These are phyloP conservation scores for Colletotrichum trifolii DNA, from an alignment of 2,329 filamentous ascomycete species.

Conservation along the genomic window DNA sequence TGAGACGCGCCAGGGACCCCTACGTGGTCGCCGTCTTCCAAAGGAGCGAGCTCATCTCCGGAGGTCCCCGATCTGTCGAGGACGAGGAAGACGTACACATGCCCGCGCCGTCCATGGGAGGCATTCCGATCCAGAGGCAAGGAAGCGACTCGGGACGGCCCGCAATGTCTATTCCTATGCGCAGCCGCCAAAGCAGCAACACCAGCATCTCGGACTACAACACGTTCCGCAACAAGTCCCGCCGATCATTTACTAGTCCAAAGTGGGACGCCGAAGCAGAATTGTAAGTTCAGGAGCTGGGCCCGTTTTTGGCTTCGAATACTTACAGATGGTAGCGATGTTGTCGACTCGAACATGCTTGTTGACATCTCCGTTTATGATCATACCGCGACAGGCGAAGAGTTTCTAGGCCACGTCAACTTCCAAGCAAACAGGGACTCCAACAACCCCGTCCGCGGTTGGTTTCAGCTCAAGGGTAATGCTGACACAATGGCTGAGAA, in stretches of 20 bases:
- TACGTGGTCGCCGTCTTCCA: slow-evolving; percentile 98
- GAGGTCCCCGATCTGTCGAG: slow-evolving; percentile 75
- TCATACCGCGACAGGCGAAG: slow-evolving; percentile 80
- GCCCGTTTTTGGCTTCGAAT: background rate
- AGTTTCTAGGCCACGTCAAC: slow-evolving; percentile 91
- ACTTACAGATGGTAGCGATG: slow-evolving; percentile 72
- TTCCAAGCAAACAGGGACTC: slow-evolving; percentile 75
- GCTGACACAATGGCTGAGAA: slow-evolving; percentile 77
- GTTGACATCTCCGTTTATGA: slow-evolving; percentile 97
- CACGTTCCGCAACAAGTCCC: slow-evolving; percentile 69
- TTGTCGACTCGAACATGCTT: slow-evolving; percentile 89
- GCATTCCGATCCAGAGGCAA: slow-evolving; percentile 73
- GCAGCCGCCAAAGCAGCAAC: slow-evolving; percentile 95
- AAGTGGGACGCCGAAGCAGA: slow-evolving; percentile 96
- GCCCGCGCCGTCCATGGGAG: slow-evolving; percentile 60
- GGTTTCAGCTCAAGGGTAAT: slow-evolving; percentile 85
- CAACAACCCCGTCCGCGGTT: slow-evolving; percentile 80
- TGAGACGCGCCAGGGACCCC: slow-evolving; percentile 86
- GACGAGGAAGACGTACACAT: slow-evolving; percentile 68
- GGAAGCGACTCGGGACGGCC: slow-evolving; percentile 84
- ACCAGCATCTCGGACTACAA: slow-evolving; percentile 80
- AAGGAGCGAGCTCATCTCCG: slow-evolving; percentile 94
- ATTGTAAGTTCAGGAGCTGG: slow-evolving; percentile 75
- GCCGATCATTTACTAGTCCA: slow-evolving; percentile 78
- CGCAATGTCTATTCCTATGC: slow-evolving; percentile 95